A percentile compares a stretch with the other conserved stretches of the same genome.
These are phyloP conservation scores for Calocera viscosa DNA, from an alignment of 768 basidiomycete species.

Conservation along the genomic window DNA sequence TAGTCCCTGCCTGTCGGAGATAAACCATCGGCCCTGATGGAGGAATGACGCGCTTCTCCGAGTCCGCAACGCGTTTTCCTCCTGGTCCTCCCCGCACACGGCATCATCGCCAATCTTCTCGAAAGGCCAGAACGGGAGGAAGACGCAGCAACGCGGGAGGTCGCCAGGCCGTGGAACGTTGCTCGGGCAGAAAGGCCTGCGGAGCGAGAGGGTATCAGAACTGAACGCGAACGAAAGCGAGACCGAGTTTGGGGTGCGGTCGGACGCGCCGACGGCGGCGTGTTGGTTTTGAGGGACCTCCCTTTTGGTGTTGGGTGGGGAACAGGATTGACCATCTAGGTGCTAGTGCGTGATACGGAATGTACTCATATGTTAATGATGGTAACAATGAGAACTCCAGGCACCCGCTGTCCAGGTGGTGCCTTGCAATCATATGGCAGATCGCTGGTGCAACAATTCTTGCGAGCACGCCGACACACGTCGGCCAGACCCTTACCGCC, in stretches of 20 bases:
- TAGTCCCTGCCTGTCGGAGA: too few relatives aligned
- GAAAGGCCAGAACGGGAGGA: slow-evolving; percentile 60
- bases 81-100: too few relatives aligned
- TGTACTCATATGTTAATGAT: not conserved
- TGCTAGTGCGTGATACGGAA: not conserved
- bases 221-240: slow-evolving; percentile 58
- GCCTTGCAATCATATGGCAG: not conserved
- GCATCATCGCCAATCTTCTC: slow-evolving; percentile 78
- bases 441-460: not conserved
- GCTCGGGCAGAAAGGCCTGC: slow-evolving; percentile 53
- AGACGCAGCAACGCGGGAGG: slow-evolving; percentile 64
- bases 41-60: too few relatives aligned
- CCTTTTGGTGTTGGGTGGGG: slow-evolving; percentile 2
- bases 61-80: too few relatives aligned
- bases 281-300: slow-evolving; percentile 82
- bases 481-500: not conserved
- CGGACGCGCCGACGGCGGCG: slow-evolving; percentile 73
- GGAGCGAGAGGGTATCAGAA: slow-evolving; percentile 58
- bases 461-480: not conserved
- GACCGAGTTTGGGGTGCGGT: slow-evolving; percentile 68
- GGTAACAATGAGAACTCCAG: not conserved
- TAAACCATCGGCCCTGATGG: too few relatives aligned
- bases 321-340: not conserved
- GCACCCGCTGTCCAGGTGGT: not conserved
- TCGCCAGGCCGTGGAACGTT: slow-evolving; percentile 73